A percentile compares a stretch with the other conserved stretches of the same genome.
Evolutionary conservation across 805 yeast species (phyloP).

Genomic region (Lachancea sp.): DNA sequence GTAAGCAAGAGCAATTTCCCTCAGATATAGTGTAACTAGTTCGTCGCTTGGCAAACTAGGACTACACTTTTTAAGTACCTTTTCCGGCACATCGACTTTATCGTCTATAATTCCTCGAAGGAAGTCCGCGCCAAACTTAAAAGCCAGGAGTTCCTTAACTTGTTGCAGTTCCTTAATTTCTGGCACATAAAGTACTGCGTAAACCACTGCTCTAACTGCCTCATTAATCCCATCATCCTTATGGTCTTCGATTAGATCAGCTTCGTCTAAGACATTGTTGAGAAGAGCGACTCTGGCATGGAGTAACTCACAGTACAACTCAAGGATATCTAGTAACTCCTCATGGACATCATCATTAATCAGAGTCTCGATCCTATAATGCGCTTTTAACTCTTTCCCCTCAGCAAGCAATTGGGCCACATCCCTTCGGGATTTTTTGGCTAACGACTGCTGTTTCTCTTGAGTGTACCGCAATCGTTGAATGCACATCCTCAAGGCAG

Average conservation of each 20-base stretch:
- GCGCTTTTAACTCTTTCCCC: conserved; percentile 78
- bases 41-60: conserved; percentile 60
- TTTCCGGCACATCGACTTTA: conserved; percentile 52
- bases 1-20: conserved; percentile 78
- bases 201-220: conserved; percentile 65
- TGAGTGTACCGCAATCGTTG: conserved; percentile 65
- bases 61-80: conserved; percentile 54
- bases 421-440: conserved; percentile 66
- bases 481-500: conserved; percentile 54
- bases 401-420: conserved; percentile 61
- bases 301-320: conserved; percentile 73
- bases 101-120: conserved; percentile 34
- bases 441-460: conserved; percentile 65
- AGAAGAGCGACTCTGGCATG: conserved; percentile 67
- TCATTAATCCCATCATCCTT: conserved; percentile 51
- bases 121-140: conserved; percentile 65
- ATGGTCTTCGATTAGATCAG: conserved; percentile 27
- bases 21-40: conserved; percentile 61
- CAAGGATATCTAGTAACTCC: conserved; percentile 72
- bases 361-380: conserved; percentile 75
- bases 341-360: conserved; percentile 76
- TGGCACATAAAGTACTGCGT: conserved; percentile 56
- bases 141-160: conserved; percentile 55
- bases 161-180: conserved; percentile 66
- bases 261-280: conserved; percentile 37